Conservation (phyloP, 768 basidiomycete species). For the Tulasnella sp. region DNA sequence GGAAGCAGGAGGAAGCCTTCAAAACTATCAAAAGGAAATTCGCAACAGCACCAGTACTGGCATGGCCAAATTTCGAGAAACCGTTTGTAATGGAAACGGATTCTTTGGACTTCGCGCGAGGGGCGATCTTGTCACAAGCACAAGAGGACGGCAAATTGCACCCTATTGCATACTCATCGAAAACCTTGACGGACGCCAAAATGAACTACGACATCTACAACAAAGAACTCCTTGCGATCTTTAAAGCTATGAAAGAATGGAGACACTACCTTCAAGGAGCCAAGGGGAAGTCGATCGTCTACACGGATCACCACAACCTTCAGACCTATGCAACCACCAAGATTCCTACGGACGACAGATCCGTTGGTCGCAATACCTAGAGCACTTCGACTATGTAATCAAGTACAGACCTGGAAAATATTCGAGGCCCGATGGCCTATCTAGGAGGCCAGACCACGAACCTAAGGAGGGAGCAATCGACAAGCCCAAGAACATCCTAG, state of each 20-base stretch:
- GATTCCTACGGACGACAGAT: background rate
- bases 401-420: background rate
- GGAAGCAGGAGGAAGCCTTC: background rate
- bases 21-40: background rate
- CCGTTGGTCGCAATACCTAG: background rate
- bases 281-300: background rate
- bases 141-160: background rate
- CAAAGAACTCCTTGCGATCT: constrained; percentile 24
- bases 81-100: background rate
- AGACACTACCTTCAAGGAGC: background rate
- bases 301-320: background rate
- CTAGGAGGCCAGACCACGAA: background rate
- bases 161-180: constrained; percentile 11
- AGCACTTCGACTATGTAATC: background rate
- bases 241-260: constrained; percentile 9
- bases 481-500: background rate
- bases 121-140: background rate
- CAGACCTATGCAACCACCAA: background rate
- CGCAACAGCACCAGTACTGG: background rate
- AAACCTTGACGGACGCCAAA: constrained; percentile 4
- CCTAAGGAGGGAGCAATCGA: background rate
- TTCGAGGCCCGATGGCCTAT: background rate
- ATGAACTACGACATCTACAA: constrained; percentile 21
- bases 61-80: background rate
- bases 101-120: background rate